Base-by-base conservation (phyloP, 2,329 filamentous ascomycete genomes). In the Talaromyces sp. region DNA sequence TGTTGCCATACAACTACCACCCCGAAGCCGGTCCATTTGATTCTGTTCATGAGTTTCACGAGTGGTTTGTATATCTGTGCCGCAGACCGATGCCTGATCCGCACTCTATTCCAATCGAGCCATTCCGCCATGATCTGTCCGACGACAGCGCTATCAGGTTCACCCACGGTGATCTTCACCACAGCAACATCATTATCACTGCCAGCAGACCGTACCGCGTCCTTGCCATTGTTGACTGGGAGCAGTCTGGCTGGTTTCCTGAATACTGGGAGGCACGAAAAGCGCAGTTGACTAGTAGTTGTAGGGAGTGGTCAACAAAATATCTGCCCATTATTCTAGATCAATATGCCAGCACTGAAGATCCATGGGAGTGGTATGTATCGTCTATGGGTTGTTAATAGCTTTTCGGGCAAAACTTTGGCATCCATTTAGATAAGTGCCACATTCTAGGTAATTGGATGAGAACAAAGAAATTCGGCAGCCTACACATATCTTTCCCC, bases 221-320 rank as follows among this genome's bases (percentile, higher is more conserved):
- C 27, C 54, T 73, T 57, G 66, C 65, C 1, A 32, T 74, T 14
- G 62, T 74, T 12, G 70, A 72, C 53, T 73, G 69, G 70, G 60
- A 58, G 1, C 70, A 73, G 54, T 59, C 67, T n/a, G 71, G 70
- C 4, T 74, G 69, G 70, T 69, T 71, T 50, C 71, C 69, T 1
- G 69, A 70, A 19, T 73, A 72, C 38, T 72, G 68, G 70, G 70
- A 72, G 56, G 72, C 68, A 50, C 71, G 68, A 35, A 74, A 72
- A 59, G 66, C 69, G 2, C 32, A 35, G 12, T 35, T 1, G 11
- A 35, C 32, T 35, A 35, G 12, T 35, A 17, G 4, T 35, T 17
- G 12, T 6, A 17, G 3, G 6, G 32, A 35, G 32, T 35, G 32
- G 32, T 35, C 32, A 17, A 35, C 32, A 35, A 17, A 35, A 6